phyloP scores from a whole-genome alignment of 352 stramenopile species.

The Lagenidium sp. region DNA sequence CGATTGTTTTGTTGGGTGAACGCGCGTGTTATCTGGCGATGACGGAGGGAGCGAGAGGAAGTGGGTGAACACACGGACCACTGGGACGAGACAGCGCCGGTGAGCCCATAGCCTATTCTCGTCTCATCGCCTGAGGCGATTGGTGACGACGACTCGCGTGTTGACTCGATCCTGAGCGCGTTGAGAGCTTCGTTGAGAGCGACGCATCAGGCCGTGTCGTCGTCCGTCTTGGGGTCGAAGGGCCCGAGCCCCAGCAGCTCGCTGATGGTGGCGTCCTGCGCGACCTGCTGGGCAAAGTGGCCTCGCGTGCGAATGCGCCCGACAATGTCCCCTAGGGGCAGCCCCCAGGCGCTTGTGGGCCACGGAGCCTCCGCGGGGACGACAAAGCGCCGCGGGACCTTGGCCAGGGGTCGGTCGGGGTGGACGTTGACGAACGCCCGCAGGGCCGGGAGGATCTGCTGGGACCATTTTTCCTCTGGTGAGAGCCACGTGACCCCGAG shows the following conservation, averaged over 20 bases:
- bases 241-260: constrained; percentile 36
- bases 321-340: constrained; percentile 29
- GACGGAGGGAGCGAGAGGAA: no score
- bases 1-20: no score
- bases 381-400: constrained; percentile 33
- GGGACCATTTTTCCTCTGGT: constrained; percentile 29
- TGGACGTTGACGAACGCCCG: constrained; percentile 28
- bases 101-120: no score
- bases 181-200: no score
- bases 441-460: constrained; percentile 33
- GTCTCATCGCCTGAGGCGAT: no score
- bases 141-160: no score
- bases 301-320: constrained; percentile 11
- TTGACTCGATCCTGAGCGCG: no score
- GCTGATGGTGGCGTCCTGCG: constrained; percentile 34
- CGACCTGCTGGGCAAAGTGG: constrained; percentile 36
- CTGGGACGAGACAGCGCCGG: no score
- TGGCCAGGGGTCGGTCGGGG: constrained; percentile 18
- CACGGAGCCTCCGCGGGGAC: constrained; percentile 30
- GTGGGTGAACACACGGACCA: no score
- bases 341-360: constrained; percentile 19
- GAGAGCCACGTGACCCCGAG: constrained; percentile 54
- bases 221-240: no score
- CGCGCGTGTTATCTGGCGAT: no score
- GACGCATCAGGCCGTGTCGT: no score